These are phyloP conservation scores for Glaciozyma antarctica DNA, from an alignment of 768 basidiomycete genomes.

Conservation along the genomic window DNA sequence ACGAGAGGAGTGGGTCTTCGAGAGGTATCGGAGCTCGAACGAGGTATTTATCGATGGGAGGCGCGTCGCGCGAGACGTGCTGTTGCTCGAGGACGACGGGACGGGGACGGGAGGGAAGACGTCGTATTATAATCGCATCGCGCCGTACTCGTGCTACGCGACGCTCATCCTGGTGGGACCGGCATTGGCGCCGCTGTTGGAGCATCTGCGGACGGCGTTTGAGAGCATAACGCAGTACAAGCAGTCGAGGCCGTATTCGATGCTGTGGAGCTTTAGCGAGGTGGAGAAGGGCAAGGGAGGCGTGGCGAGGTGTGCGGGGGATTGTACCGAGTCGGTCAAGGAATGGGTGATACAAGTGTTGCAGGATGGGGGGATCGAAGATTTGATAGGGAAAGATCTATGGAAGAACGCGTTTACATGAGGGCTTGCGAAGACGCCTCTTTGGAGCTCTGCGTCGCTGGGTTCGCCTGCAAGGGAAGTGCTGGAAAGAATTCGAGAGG, in stretches of 20 bases:
- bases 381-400: slow-evolving; percentile 27
- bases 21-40: slow-evolving; percentile 72
- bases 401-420: slow-evolving; percentile 25
- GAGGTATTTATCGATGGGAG: slow-evolving; percentile 56
- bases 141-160: slow-evolving; percentile 83
- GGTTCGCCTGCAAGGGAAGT: not conserved
- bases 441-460: not conserved
- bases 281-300: slow-evolving; percentile 37
- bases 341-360: slow-evolving; percentile 33
- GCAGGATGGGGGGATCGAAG: slow-evolving; percentile 13
- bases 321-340: slow-evolving; percentile 30
- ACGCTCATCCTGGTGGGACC: slow-evolving; percentile 74
- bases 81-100: slow-evolving; percentile 53
- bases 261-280: slow-evolving; percentile 74
- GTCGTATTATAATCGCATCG: slow-evolving; percentile 53
- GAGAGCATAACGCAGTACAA: slow-evolving; percentile 56
- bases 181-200: slow-evolving; percentile 46
- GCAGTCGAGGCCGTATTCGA: slow-evolving; percentile 46
- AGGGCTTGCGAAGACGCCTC: not conserved
- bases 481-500: too few species aligned
- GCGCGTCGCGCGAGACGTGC: slow-evolving; percentile 64
- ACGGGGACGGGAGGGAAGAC: slow-evolving; percentile 33
- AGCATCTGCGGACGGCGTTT: slow-evolving; percentile 48
- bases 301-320: slow-evolving; percentile 31
- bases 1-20: slow-evolving; percentile 84